These are phyloP conservation scores for Puccinia polysora DNA, from an alignment of 1,284 basidiomycete genomes.

Conservation along the genomic window DNA sequence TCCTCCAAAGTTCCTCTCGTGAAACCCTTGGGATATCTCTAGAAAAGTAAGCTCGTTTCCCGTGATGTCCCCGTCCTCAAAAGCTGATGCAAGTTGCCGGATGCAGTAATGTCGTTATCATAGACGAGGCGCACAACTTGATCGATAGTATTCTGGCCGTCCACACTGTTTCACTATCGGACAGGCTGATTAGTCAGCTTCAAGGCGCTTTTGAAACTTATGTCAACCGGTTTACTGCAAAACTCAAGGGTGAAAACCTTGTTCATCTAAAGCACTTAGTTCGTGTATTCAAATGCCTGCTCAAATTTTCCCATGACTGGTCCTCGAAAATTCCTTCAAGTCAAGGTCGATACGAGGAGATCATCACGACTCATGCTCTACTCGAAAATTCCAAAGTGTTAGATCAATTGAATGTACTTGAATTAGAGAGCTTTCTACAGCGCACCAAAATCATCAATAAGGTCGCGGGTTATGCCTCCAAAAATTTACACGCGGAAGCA, in stretches of 20 bases:
- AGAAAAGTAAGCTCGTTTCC: slow-evolving; percentile 57
- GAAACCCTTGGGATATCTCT: slow-evolving; percentile 80
- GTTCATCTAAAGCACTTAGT: slow-evolving; percentile 75
- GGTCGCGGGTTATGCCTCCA: slow-evolving; percentile 75
- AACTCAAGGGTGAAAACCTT: slow-evolving; percentile 69
- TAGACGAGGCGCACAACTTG: slow-evolving; percentile 88
- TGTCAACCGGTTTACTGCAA: slow-evolving; percentile 69
- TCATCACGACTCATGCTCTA: slow-evolving; percentile 64
- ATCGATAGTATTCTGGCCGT: slow-evolving; percentile 74
- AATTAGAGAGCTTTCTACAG: slow-evolving; percentile 76
- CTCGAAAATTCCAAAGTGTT: slow-evolving; percentile 62
- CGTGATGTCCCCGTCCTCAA: neutral
- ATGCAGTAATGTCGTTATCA: slow-evolving; percentile 66
- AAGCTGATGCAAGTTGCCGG: slow-evolving; percentile 2
- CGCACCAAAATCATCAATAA: slow-evolving; percentile 70
- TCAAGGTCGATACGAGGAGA: slow-evolving; percentile 56
- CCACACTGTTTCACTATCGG: slow-evolving; percentile 68
- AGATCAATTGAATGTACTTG: slow-evolving; percentile 54
- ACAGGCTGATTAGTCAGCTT: slow-evolving; percentile 62
- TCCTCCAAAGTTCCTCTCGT: slow-evolving; percentile 76
- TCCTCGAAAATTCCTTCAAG: slow-evolving; percentile 53
- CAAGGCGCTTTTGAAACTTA: slow-evolving; percentile 75
- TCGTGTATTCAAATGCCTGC: slow-evolving; percentile 66
- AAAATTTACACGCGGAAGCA: slow-evolving; percentile 54
- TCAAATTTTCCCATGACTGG: slow-evolving; percentile 59